Evolutionary conservation across 176 grass and related monocot species (phyloP).

Genomic region (Oryza glaberrima): DNA sequence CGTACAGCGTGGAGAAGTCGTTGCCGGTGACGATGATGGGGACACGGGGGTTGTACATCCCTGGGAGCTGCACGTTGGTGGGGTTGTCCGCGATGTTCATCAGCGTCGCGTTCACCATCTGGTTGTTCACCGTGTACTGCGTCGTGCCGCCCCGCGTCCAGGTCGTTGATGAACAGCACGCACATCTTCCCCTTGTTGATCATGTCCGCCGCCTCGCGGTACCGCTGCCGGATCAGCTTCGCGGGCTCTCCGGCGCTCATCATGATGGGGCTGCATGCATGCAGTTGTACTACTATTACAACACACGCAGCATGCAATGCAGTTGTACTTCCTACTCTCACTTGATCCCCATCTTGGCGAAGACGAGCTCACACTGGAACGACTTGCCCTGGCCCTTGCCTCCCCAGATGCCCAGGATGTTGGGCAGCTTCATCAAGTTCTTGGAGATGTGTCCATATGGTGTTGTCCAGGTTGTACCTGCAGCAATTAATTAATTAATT

Average conservation of each 20-base stretch:
- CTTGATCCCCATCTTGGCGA: conserved; percentile 82
- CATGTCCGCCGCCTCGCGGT: conserved; percentile 71
- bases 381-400: conserved; percentile 86
- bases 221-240: conserved; percentile 70
- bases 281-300: no score
- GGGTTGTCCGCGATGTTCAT: conserved; percentile 84
- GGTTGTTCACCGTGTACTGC: conserved; percentile 84
- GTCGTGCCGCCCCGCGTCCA: conserved; percentile 77
- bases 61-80: conserved; percentile 78
- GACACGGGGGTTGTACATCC: conserved; percentile 58
- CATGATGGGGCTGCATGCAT: conserved; percentile 56
- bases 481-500: neutral
- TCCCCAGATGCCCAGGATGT: conserved; percentile 79
- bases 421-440: conserved; percentile 74
- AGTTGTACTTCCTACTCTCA: neutral
- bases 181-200: conserved; percentile 83
- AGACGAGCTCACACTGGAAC: conserved; percentile 77
- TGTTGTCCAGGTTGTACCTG: conserved; percentile 65
- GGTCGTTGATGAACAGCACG: conserved; percentile 78
- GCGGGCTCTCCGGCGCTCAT: conserved; percentile 81
- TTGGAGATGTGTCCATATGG: conserved; percentile 66
- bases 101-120: conserved; percentile 84
- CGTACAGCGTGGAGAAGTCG: conserved; percentile 78
- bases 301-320: no score
- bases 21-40: conserved; percentile 75